These are phyloP conservation scores for Alternaria ethzedia DNA, from an alignment of 2,329 filamentous ascomycete genomes.

Conservation along the genomic window DNA sequence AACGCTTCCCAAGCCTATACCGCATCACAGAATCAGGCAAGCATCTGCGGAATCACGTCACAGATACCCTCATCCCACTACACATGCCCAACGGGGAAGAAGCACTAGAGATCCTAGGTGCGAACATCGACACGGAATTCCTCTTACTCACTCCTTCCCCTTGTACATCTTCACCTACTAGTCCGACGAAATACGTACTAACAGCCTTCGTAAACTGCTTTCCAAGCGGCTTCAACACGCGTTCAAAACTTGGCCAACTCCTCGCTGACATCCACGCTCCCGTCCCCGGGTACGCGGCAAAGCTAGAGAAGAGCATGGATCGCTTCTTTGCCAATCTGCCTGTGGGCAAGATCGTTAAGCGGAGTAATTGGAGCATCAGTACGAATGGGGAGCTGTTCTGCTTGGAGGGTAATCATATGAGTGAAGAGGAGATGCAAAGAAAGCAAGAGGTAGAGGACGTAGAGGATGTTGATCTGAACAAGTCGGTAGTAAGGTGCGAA, in stretches of 20 bases:
- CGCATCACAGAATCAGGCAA: conserved; percentile 35
- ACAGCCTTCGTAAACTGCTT: conserved; percentile 64
- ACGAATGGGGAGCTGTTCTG: conserved; percentile 51
- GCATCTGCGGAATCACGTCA: conserved; percentile 55
- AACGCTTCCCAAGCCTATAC: conserved; percentile 63
- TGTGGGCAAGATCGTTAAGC: conserved; percentile 61
- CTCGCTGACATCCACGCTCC: conserved; percentile 64
- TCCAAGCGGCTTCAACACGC: conserved; percentile 64
- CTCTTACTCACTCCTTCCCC: conserved; percentile 55
- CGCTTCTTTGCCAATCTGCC: conserved; percentile 64
- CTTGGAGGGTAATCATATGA: conserved; percentile 53
- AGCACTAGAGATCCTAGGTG: conserved; percentile 58
- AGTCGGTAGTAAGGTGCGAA: conserved; percentile 61
- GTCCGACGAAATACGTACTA: conserved; percentile 60
- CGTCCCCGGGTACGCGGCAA: conserved; percentile 63
- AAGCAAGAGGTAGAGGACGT: conserved; percentile 28
- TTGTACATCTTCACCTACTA: not conserved
- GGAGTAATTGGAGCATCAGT: conserved; percentile 62
- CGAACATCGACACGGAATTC: conserved; percentile 66
- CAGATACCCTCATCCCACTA: conserved; percentile 52
- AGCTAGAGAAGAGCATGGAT: conserved; percentile 67
- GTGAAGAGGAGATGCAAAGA: conserved; percentile 38
- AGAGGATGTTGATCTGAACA: conserved; percentile 50
- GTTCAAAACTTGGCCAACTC: conserved; percentile 60
- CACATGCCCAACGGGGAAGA: conserved; percentile 41